These are phyloP conservation scores for Castanea crenata DNA, from an alignment of 306 rosid species.

Conservation along the genomic window DNA sequence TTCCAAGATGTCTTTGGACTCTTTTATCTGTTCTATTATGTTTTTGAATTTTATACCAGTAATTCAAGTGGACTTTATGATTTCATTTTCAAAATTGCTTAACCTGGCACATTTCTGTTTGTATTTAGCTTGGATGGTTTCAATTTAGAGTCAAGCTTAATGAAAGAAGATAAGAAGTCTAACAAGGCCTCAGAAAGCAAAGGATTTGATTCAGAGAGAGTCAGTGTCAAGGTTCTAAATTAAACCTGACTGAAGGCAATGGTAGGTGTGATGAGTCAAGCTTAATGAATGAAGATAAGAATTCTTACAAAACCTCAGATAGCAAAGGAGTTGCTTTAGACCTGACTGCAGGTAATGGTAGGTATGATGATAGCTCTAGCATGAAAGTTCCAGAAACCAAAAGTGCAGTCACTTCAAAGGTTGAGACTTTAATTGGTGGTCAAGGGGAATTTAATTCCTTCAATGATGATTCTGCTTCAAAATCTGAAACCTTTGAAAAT, in stretches of 20 bases:
- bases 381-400: slow-evolving; percentile 39
- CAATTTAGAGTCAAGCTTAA: slow-evolving; percentile 48
- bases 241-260: slow-evolving; percentile 26
- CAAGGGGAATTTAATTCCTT: slow-evolving; percentile 33
- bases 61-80: slow-evolving; percentile 7
- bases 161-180: slow-evolving; percentile 10
- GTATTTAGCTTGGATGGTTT: slow-evolving; percentile 60
- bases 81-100: slow-evolving; percentile 19
- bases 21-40: slow-evolving; percentile 3
- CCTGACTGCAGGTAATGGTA: slow-evolving; percentile 28
- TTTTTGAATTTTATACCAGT: slow-evolving; percentile 9
- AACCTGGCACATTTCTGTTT: slow-evolving; percentile 12
- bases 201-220: neutral
- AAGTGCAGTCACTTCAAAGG: slow-evolving; percentile 29
- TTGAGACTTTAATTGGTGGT: slow-evolving; percentile 35
- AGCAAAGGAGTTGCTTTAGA: neutral
- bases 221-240: neutral
- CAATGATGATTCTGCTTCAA: slow-evolving; percentile 35
- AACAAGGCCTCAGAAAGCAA: neutral
- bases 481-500: slow-evolving; percentile 28
- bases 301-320: neutral
- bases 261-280: slow-evolving; percentile 39
- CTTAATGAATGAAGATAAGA: slow-evolving; percentile 16
- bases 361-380: slow-evolving; percentile 30
- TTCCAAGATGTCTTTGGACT: slow-evolving; percentile 12